These are phyloP conservation scores for Diaporthe destruens DNA, from an alignment of 2,329 filamentous ascomycete species.

Conservation along the genomic window DNA sequence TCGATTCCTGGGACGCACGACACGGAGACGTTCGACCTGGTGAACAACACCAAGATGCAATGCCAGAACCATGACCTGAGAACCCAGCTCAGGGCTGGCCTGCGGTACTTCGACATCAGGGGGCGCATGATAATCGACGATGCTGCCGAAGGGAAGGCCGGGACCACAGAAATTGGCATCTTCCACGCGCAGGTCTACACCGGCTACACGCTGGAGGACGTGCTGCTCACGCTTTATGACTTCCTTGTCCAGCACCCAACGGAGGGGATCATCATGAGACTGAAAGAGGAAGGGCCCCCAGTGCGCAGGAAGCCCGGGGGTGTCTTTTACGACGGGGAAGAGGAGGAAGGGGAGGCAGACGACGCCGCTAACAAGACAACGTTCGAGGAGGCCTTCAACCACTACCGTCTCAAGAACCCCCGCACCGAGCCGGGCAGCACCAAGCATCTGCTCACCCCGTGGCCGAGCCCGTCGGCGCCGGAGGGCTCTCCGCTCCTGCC, in stretches of 20 bases:
- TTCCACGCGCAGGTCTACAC: slow-evolving; percentile 62
- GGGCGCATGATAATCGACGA: slow-evolving; percentile 56
- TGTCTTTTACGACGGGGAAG: not conserved
- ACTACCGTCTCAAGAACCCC: slow-evolving; percentile 53
- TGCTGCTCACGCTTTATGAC: slow-evolving; percentile 57
- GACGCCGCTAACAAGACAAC: slow-evolving; percentile 50
- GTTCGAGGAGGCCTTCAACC: slow-evolving; percentile 61
- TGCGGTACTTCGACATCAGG: slow-evolving; percentile 65
- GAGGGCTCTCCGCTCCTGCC: slow-evolving; percentile 51
- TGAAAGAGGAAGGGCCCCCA: slow-evolving; percentile 61
- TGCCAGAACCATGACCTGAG: slow-evolving; percentile 62
- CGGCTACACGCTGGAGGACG: slow-evolving; percentile 58
- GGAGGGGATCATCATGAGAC: slow-evolving; percentile 62
- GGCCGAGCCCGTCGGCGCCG: not conserved
- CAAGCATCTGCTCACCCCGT: slow-evolving; percentile 50
- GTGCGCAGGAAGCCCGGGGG: slow-evolving; percentile 43
- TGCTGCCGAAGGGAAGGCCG: slow-evolving; percentile 45
- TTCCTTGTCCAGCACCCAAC: slow-evolving; percentile 61
- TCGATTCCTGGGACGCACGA: slow-evolving; percentile 67
- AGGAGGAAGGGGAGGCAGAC: slow-evolving; percentile 37
- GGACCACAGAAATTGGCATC: slow-evolving; percentile 53
- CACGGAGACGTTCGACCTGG: slow-evolving; percentile 62
- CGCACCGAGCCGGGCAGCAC: slow-evolving; percentile 52
- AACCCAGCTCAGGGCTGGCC: slow-evolving; percentile 59
- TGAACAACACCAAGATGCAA: slow-evolving; percentile 51